Percentiles rank a stretch among this genome's conserved stretches.
Conservation (phyloP, 192 early-diverging fungal species). For the Spizellomyces sp. region DNA sequence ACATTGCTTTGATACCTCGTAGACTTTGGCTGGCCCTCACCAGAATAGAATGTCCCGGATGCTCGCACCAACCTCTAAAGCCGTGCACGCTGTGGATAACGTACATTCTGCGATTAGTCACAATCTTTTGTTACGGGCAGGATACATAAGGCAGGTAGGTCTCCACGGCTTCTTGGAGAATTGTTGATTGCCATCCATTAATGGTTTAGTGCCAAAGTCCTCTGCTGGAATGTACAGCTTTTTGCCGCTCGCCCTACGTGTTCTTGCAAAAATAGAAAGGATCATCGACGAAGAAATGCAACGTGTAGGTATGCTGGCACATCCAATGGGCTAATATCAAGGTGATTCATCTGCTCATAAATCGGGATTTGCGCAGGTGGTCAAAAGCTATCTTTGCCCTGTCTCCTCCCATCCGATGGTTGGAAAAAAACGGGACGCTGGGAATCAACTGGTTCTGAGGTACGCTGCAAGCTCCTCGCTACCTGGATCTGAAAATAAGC, state of each 20-base stretch:
- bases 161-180: too few relatives aligned
- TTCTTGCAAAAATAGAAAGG: constrained; percentile 71
- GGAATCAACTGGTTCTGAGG: constrained; percentile 67
- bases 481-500: constrained; percentile 6
- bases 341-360: background rate
- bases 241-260: constrained; percentile 78
- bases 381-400: constrained; percentile 75
- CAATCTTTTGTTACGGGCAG: too few relatives aligned
- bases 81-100: too few relatives aligned
- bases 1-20: too few relatives aligned
- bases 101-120: too few relatives aligned
- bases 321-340: background rate
- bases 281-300: constrained; percentile 85
- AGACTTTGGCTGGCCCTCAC: too few relatives aligned
- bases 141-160: too few relatives aligned
- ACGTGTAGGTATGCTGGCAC: constrained; percentile 54
- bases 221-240: constrained; percentile 76
- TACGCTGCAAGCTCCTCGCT: constrained; percentile 11
- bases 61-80: too few relatives aligned
- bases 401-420: constrained; percentile 61
- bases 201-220: too few relatives aligned
- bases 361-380: constrained; percentile 40
- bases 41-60: too few relatives aligned
- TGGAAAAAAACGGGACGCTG: constrained; percentile 85
- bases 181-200: too few relatives aligned